Evolutionary conservation across 1,284 basidiomycete genomes (phyloP), one percentile per base, ranked within the genome.

Genomic region (Apiotrichum sp.): DNA sequence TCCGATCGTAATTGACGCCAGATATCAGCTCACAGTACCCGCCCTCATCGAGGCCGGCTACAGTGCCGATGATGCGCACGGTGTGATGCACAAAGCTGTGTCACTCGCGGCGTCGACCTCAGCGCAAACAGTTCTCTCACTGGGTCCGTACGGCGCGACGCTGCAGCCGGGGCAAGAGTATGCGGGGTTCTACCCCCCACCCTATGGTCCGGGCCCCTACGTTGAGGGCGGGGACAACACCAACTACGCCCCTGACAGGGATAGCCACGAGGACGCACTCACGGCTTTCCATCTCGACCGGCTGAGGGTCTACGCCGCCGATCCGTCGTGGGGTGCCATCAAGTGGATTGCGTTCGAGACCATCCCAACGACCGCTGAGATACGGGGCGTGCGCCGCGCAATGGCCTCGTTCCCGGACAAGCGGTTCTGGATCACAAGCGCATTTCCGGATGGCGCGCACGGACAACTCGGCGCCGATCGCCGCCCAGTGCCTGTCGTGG

Each of bases 341-440:
- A 83, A 86, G 54, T 80, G 80, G 59, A 66, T 91, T 48, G 86
- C 86, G 7, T 90, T 91, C 68, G 89, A 91, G 78, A 91, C 88
- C 0, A 77, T 90, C 3, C 87, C 89, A 0, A 76, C 88, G 0
- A 67, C 82, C 10, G 74, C 83, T 32, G 89, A 92, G 72, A 78
- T 86, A 4, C 72, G 67, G 9, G 87, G 84, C 1, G 84, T 91
- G 55, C 77, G 87, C 45, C 73, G 74, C 13, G 87, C 87, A 0
- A 81, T 90, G 73, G 66, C 59, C 7, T 56, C 59, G 11, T 66
- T 83, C 5, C 48, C 72, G 44, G 61, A 64, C 10, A 63, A 64
- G 68, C 80, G 80, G 38, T 90, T 86, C 84, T 90, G 87, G 86
- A 82, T 89, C 53, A 82, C 80, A 49, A 83, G 81, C n/a, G 83